Base-by-base conservation (phyloP, 345 rosid species). In the Populus pruinosa region DNA sequence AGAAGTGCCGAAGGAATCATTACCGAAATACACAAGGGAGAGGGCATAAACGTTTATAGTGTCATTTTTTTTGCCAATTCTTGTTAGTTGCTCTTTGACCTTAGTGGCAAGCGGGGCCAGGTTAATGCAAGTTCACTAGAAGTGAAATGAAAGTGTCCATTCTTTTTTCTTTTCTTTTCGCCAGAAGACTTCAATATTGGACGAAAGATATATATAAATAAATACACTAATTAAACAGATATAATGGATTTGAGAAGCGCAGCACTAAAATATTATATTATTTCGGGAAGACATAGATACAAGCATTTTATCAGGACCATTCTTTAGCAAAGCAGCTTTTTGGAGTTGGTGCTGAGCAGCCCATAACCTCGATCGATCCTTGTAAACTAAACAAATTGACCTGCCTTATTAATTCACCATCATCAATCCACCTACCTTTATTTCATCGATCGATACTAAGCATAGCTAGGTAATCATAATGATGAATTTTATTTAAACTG, bases 191-290 rank as follows among this genome's bases (percentile, higher is more conserved):
- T 72, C 20, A 33, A 33, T 4, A 39, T n/a, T 80, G 74, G 72
- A 70, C 31, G 59, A 43, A 67, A 23, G 35, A 36, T 23, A 49
- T 18, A 23, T 23, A 41, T 31, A 41, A 25, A 61, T 21, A 41
- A 43, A 41, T 12, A 23, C 14, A 36, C 23, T 53, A 21, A 49
- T 70, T 35, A 50, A 23, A n/a, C 20, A 77, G 43, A 61, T 74
- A 36, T 71, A 76, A 63, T 69, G 74, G 77, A 72, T 73, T 67
- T 41, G 63, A 39, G 70, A 31, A 71, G 70, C 71, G 65, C 38
- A 49, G 82, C 84, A 82, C 83, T 72, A 68, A 50, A 53, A 17
- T 65, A 64, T 27, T 69, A 31, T 78, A 79, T 71, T 59, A 53
- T 72, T 80, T 55, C 69, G 10, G 20, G n/a, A 76, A 69, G 76